These are phyloP conservation scores for Cladosporium colombiae DNA, from an alignment of 2,329 filamentous ascomycete genomes.

Conservation along the genomic window DNA sequence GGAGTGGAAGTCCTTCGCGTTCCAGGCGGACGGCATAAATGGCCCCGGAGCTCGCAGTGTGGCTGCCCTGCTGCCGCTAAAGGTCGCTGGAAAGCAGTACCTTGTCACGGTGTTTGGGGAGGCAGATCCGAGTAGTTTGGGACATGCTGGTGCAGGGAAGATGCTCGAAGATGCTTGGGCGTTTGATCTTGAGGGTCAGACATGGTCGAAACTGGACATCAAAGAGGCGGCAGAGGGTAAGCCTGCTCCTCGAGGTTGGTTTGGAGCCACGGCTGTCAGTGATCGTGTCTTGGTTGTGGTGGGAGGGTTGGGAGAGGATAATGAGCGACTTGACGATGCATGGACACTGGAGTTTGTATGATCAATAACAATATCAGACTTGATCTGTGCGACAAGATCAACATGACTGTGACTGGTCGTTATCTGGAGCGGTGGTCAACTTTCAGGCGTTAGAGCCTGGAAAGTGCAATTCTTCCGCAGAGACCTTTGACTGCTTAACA, in stretches of 20 bases:
- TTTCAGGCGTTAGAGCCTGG: neutral
- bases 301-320: constrained; percentile 55
- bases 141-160: constrained; percentile 58
- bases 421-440: neutral
- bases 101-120: constrained; percentile 58
- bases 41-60: constrained; percentile 56
- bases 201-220: constrained; percentile 39
- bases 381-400: too few relatives aligned
- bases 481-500: neutral
- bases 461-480: neutral
- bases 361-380: too few relatives aligned
- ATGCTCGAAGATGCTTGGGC: constrained; percentile 57
- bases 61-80: constrained; percentile 46
- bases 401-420: neutral
- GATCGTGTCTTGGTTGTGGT: constrained; percentile 42
- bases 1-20: constrained; percentile 44
- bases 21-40: constrained; percentile 44
- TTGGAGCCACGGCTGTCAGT: constrained; percentile 50
- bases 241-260: constrained; percentile 54
- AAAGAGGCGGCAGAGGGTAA: constrained; percentile 23
- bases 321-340: constrained; percentile 53
- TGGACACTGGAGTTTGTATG: constrained; percentile 45
- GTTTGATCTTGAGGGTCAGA: constrained; percentile 40
- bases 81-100: constrained; percentile 37
- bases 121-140: constrained; percentile 53